Base-by-base conservation (phyloP, 2,329 filamentous ascomycete species). In the Cladosporium sp. region DNA sequence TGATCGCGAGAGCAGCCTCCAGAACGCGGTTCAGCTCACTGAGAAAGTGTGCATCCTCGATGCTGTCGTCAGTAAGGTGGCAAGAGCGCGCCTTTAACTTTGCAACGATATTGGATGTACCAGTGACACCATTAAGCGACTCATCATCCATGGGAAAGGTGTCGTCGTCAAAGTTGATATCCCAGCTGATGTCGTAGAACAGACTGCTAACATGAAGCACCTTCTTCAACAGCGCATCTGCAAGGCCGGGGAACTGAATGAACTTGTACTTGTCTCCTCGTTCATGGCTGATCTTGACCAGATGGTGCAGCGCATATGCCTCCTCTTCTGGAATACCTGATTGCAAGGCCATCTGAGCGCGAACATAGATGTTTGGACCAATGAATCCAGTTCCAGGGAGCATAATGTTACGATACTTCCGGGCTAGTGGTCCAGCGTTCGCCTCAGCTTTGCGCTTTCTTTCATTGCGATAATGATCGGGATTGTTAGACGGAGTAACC, bases 231-330 rank as follows among this genome's bases (percentile, higher is more conserved):
- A 98, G 78, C 3, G 88, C 87, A 69, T 97, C 93, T 0, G 89
- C 89, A 28, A 98, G 78, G 9, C 89, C 85, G 1, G 88, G 86
- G 61, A 96, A 97, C 4, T 89, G 87, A 61, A 95, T 90, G 60
- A 97, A 96, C 56, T 89, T 87, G 72, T 95, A 96, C 70, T 95
- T 95, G 67, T 97, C 93, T 43, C 92, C 92, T 41, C 91, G 82
- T 69, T 97, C 91, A 65, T 86, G 93, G 0, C 91, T 96, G 28
- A 97, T 96, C 67, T 95, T 95, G 55, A 97, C 90, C 3, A 97
- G 74, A 63, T 97, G 92, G 62, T 95, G 89, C 9, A 97, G 75
- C 0, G 90, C 92, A 70, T 95, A 97, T n/a, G 89, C 84, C 63
- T 96, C 87, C 66, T 98, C 92, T 10, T 84, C 80, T 3, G 80